A percentile compares a stretch with the other conserved stretches of the same genome.
phyloP scores from a whole-genome alignment of 495 filamentous ascomycete species.

The Lichenothelia convexa region DNA sequence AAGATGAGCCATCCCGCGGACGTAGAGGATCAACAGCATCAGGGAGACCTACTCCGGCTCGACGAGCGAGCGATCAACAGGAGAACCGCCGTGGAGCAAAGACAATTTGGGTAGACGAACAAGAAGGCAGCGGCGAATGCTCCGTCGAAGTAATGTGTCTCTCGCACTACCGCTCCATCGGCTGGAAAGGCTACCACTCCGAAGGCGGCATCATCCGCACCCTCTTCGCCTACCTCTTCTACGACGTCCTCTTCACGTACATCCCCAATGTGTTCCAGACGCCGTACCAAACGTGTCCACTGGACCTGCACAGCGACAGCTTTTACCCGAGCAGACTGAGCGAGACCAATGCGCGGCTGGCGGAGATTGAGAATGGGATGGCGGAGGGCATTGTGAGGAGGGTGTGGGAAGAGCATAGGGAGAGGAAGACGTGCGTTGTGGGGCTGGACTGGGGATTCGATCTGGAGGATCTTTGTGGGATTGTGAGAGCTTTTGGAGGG shows the following conservation, averaged over 20 bases:
- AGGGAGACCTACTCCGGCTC: conserved; percentile 12
- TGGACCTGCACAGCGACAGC: conserved; percentile 84
- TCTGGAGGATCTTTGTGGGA: conserved; percentile 60
- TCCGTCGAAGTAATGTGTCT: conserved; percentile 87
- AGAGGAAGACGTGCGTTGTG: conserved; percentile 62
- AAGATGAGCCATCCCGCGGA: conserved; percentile 1
- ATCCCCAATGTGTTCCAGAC: conserved; percentile 96
- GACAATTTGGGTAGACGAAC: conserved; percentile 66
- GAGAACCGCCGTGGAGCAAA: conserved; percentile 43
- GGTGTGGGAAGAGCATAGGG: conserved; percentile 44
- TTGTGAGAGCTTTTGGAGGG: conserved; percentile 64
- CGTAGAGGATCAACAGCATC: conserved; percentile 1
- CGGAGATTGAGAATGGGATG: conserved; percentile 42
- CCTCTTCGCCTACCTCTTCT: conserved; percentile 81
- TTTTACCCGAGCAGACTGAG: conserved; percentile 73
- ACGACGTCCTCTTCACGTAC: conserved; percentile 83
- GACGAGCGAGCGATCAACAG: too few species aligned
- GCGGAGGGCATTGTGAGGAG: conserved; percentile 46
- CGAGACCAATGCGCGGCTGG: conserved; percentile 78
- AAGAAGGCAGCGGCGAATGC: conserved; percentile 41
- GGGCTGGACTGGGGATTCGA: conserved; percentile 84
- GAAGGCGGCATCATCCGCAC: conserved; percentile 85
- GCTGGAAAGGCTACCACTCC: conserved; percentile 87
- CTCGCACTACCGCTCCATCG: conserved; percentile 59
- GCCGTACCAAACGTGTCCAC: conserved; percentile 75